Conservation (phyloP, 1,284 basidiomycete genomes). For the Volvariella surrecta region DNA sequence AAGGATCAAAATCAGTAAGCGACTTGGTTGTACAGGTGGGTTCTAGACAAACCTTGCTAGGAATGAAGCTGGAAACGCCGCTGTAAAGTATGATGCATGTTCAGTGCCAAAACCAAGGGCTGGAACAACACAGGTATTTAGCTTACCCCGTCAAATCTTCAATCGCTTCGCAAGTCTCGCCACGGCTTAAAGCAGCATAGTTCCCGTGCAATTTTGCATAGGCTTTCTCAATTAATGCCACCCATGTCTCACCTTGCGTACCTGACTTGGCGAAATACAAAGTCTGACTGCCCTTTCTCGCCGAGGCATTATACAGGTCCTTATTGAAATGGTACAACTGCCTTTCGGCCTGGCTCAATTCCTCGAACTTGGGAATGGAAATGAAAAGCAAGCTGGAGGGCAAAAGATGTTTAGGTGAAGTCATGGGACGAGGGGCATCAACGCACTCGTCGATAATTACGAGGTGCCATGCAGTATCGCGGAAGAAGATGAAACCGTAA, state of each 20-base stretch:
- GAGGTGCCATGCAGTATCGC: slow-evolving; percentile 26
- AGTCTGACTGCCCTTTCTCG: slow-evolving; percentile 29
- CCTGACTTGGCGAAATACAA: slow-evolving; percentile 36
- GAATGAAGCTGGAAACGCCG: slow-evolving; percentile 33
- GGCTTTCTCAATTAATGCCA: slow-evolving; percentile 43
- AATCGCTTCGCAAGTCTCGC: slow-evolving; percentile 32
- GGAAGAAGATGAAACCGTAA: slow-evolving; percentile 40
- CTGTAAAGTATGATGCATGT: slow-evolving; percentile 15
- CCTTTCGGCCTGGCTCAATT: slow-evolving; percentile 24
- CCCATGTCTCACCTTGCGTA: slow-evolving; percentile 40
- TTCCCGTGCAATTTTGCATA: slow-evolving; percentile 45
- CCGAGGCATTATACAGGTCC: slow-evolving; percentile 26
- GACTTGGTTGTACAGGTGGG: not conserved
- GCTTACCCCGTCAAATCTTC: slow-evolving; percentile 42
- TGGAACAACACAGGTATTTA: not conserved
- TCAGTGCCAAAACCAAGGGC: slow-evolving; percentile 1
- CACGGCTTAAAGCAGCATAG: slow-evolving; percentile 31
- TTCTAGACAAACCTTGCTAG: slow-evolving; percentile 22
- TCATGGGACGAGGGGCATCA: not conserved
- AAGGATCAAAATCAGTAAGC: not conserved
- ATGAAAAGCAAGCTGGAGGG: slow-evolving; percentile 29
- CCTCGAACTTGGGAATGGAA: slow-evolving; percentile 36
- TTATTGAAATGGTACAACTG: slow-evolving; percentile 35
- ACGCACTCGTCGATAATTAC: slow-evolving; percentile 36
- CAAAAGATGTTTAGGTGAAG: not conserved